Conservation (phyloP, 495 filamentous ascomycete genomes). For the Polyplosphaeria fusca region DNA sequence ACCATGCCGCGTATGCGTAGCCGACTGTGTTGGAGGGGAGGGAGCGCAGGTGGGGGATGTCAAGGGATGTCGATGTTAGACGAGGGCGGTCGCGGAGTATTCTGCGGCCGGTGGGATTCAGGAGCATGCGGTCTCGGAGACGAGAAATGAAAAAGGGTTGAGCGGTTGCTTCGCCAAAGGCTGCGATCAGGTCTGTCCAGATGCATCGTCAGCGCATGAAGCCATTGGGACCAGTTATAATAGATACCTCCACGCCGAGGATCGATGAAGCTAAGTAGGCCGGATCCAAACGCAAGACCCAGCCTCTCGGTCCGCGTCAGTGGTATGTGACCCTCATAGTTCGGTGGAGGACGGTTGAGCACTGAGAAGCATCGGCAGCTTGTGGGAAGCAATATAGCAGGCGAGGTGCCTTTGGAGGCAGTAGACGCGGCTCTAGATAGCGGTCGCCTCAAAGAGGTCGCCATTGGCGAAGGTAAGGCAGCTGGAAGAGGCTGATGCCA, state of each 20-base stretch:
- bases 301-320: slow-evolving; percentile 73
- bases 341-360: slow-evolving; percentile 73
- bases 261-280: slow-evolving; percentile 72
- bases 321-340: slow-evolving; percentile 90
- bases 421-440: neutral
- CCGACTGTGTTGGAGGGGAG: slow-evolving; percentile 76
- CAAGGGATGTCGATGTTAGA: slow-evolving; percentile 75
- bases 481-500: too few relatives aligned
- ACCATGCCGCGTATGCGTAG: slow-evolving; percentile 78
- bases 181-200: slow-evolving; percentile 92
- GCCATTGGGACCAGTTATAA: too few relatives aligned
- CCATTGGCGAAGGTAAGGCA: too few relatives aligned
- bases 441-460: slow-evolving; percentile 5
- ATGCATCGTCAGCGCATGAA: too few relatives aligned
- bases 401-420: neutral
- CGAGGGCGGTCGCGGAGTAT: slow-evolving; percentile 89
- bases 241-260: slow-evolving; percentile 73
- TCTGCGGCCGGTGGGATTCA: slow-evolving; percentile 75
- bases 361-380: slow-evolving; percentile 59
- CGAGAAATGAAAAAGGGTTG: slow-evolving; percentile 94
- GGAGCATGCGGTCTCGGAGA: slow-evolving; percentile 87
- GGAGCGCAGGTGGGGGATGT: slow-evolving; percentile 64
- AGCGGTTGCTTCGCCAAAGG: slow-evolving; percentile 88
- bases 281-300: slow-evolving; percentile 77
- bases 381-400: slow-evolving; percentile 15